Evolutionary conservation across 805 yeast genomes (phyloP).

Genomic region (Starmerella floris): DNA sequence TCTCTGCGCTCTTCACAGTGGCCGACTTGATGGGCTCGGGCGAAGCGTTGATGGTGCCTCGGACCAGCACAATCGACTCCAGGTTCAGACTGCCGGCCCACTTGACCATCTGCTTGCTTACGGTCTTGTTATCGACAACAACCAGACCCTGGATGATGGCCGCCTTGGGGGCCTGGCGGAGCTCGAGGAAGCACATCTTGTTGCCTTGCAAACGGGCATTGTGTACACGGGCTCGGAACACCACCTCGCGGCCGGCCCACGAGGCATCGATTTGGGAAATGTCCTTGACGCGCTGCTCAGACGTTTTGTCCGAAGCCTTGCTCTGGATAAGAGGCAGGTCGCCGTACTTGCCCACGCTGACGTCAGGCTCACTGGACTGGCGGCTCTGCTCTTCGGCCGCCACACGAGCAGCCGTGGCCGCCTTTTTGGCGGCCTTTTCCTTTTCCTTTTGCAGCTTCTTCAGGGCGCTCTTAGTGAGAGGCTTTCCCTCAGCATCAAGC

Average conservation of each 20-base stretch:
- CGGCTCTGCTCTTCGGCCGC: slow-evolving; percentile 78
- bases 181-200: slow-evolving; percentile 76
- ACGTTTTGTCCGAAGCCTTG: slow-evolving; percentile 40
- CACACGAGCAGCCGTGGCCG: slow-evolving; percentile 77
- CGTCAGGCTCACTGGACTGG: slow-evolving; percentile 64
- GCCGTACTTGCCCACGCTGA: slow-evolving; percentile 81
- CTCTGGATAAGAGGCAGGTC: slow-evolving; percentile 79
- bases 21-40: slow-evolving; percentile 81
- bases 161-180: slow-evolving; percentile 70
- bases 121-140: slow-evolving; percentile 53
- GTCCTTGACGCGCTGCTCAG: slow-evolving; percentile 41
- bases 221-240: slow-evolving; percentile 89
- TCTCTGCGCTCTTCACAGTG: slow-evolving; percentile 81
- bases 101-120: slow-evolving; percentile 92
- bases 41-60: slow-evolving; percentile 71
- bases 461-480: slow-evolving; percentile 82
- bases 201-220: slow-evolving; percentile 92
- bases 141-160: slow-evolving; percentile 66
- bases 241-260: slow-evolving; percentile 59
- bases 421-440: slow-evolving; percentile 86
- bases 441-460: slow-evolving; percentile 87
- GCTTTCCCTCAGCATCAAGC: slow-evolving; percentile 68
- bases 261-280: slow-evolving; percentile 41
- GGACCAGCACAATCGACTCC: slow-evolving; percentile 84
- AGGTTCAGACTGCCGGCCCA: slow-evolving; percentile 79